A percentile compares a stretch with the other conserved stretches of the same genome.
These are phyloP conservation scores for Viola odorata DNA, from an alignment of 345 rosid species.

Conservation along the genomic window DNA sequence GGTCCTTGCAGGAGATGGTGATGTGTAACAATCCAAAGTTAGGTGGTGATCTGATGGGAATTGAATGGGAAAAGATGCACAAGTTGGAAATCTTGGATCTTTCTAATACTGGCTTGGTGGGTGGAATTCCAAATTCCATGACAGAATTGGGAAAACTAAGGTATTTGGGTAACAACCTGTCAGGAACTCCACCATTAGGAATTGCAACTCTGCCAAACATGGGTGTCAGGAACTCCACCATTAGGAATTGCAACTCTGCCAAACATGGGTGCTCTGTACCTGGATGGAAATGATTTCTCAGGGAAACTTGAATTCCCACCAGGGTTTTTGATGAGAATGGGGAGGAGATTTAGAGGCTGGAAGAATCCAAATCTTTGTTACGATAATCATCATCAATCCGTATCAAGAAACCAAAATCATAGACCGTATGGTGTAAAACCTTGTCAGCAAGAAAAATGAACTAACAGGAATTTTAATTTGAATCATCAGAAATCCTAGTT, in stretches of 20 bases:
- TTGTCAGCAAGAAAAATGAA: conserved; percentile 8
- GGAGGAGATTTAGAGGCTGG: conserved; percentile 35
- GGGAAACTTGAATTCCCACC: conserved; percentile 26
- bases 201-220: conserved; percentile 21
- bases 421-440: conserved; percentile 22
- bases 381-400: background rate
- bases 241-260: conserved; percentile 15
- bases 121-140: conserved; percentile 25
- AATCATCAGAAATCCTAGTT: background rate
- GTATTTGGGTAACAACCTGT: conserved; percentile 31
- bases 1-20: conserved; percentile 29
- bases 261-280: conserved; percentile 21
- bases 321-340: conserved; percentile 27
- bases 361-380: conserved; percentile 33
- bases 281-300: conserved; percentile 30
- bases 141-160: conserved; percentile 22
- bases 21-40: conserved; percentile 26
- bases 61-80: conserved; percentile 26
- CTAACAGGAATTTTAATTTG: too few relatives aligned
- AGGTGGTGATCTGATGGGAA: conserved; percentile 21
- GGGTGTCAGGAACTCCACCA: conserved; percentile 20
- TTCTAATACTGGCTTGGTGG: conserved; percentile 20
- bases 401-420: background rate
- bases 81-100: conserved; percentile 31
- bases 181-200: conserved; percentile 18